Evolutionary conservation across 768 basidiomycete species (phyloP).

Genomic region (Auricularia cornea): DNA sequence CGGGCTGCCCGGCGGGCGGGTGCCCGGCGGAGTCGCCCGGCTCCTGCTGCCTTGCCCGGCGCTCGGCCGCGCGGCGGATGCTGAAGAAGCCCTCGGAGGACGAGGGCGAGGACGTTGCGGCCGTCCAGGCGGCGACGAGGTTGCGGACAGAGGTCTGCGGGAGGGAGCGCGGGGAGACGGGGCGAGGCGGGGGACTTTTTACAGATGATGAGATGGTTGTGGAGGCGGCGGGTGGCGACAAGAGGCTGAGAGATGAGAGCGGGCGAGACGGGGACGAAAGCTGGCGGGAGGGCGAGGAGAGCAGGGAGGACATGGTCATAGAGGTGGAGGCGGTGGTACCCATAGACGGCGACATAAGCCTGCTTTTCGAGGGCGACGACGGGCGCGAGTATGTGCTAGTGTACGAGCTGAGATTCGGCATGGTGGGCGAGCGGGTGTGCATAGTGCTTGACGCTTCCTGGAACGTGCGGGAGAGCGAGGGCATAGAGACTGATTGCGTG

Average conservation of each 20-base stretch:
- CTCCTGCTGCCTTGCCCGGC: constrained; percentile 15
- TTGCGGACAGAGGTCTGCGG: constrained; percentile 55
- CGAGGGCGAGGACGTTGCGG: constrained; percentile 29
- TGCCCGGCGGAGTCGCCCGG: constrained; percentile 5
- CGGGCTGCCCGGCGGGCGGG: constrained; percentile 4
- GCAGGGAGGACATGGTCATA: constrained; percentile 31
- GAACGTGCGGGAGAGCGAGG: constrained; percentile 28
- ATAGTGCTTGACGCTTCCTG: constrained; percentile 24
- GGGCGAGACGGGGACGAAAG: constrained; percentile 1
- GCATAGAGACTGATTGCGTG: constrained; percentile 34
- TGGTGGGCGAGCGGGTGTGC: constrained; percentile 2
- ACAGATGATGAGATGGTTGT: constrained; percentile 1
- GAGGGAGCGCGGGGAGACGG: constrained; percentile 3
- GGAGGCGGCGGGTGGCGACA: constrained; percentile 4
- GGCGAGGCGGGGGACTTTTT: constrained; percentile 1
- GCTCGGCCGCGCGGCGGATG: constrained; percentile 35
- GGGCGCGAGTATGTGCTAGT: constrained; percentile 31
- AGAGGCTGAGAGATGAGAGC: background rate
- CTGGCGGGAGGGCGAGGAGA: constrained; percentile 39
- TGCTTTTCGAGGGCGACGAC: constrained; percentile 40
- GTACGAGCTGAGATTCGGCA: background rate
- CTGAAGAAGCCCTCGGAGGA: constrained; percentile 42
- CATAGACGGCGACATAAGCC: constrained; percentile 21
- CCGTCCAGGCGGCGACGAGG: constrained; percentile 63
- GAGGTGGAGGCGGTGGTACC: constrained; percentile 13